Evolutionary conservation across 768 basidiomycete genomes (phyloP), one percentile per base, ranked within the genome.

Genomic region (Ramaria sp.): DNA sequence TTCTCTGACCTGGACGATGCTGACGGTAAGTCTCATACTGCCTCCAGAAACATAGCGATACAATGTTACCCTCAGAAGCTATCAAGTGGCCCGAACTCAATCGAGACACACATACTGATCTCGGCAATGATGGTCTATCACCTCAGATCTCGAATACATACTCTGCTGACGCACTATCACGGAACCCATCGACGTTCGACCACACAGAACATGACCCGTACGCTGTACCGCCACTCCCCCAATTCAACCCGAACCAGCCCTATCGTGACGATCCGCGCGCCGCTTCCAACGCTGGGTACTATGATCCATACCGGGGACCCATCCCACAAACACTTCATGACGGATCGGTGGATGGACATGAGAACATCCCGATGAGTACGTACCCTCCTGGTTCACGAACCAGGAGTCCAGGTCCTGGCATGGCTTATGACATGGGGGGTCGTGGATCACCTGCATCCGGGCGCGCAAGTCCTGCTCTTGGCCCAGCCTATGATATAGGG

Each of bases 11-110:
- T 86, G 62, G 85, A 90, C 62, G 64, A 54, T 45, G 9, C 61
- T 44, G 85, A 88, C 69, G 81, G 88, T 88, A 66, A 61, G 60
- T 39, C 56, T 30, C 55, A 32, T 42, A 36, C 56, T 50, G 16
- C 45, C 43, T 47, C 32, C 49, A 28, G 42, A 15, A 7, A 25
- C 5, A 15, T 9, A 3, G 13, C 22, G 22, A 27, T 30, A 39
- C 13, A 30, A 20, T 48, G 12, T 27, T 49, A 9, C 58, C 37
- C 44, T 10, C 63, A 88, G 86, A 76, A 68, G 85, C 85, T 18
- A 92, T 92, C 69, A 90, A 90, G 68, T 92, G 89, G 89, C 89
- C 89, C 3, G 89, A 92, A 62, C 76, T 90, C 36, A 88, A 89
- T 65, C 43, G 54, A 25, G 57, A 56, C n/a, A n/a, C n/a, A 34